Evolutionary conservation across 2,329 filamentous ascomycete genomes (phyloP).

Genomic region (Immersiporthe knoxdaviesiana): DNA sequence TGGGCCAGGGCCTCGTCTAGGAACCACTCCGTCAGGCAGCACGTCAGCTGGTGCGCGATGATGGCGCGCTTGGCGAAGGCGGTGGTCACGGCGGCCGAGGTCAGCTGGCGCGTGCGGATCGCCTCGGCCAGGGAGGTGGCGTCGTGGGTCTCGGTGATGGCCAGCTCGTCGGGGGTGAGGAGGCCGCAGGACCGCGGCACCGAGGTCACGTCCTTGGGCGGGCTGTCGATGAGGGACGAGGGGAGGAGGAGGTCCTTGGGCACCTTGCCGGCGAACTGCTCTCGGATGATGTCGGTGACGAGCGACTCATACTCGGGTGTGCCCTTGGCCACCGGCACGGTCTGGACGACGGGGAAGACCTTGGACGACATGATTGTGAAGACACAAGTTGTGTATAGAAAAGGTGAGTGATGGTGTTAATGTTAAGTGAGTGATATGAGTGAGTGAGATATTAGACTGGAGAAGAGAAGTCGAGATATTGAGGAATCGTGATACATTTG

Average conservation of each 20-base stretch:
- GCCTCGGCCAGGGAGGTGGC: conserved; percentile 45
- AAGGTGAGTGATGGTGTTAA: too few relatives aligned
- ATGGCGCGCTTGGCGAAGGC: conserved; percentile 51
- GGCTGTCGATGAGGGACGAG: conserved; percentile 33
- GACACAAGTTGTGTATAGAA: neutral
- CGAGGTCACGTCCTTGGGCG: conserved; percentile 39
- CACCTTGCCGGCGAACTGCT: conserved; percentile 39
- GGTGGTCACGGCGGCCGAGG: conserved; percentile 44
- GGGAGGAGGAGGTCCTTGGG: conserved; percentile 39
- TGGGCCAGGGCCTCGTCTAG: conserved; percentile 35
- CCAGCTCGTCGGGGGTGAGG: conserved; percentile 48
- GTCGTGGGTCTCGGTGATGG: conserved; percentile 53
- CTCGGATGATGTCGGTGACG: conserved; percentile 34
- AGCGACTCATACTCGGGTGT: conserved; percentile 32
- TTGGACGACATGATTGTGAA: conserved; percentile 9
- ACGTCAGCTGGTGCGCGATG: conserved; percentile 48
- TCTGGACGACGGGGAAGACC: conserved; percentile 31
- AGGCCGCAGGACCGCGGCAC: conserved; percentile 47
- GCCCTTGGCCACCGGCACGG: conserved; percentile 33
- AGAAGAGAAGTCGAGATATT: too few relatives aligned
- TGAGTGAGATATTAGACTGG: neutral
- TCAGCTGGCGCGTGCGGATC: conserved; percentile 42
- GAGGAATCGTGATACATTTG: too few relatives aligned
- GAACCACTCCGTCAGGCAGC: conserved; percentile 33
- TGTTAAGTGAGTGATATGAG: neutral